Percentiles rank a stretch among this genome's conserved stretches.
These are phyloP conservation scores for Dianthus caryophyllus DNA, from an alignment of 148 eudicot species.

Conservation along the genomic window DNA sequence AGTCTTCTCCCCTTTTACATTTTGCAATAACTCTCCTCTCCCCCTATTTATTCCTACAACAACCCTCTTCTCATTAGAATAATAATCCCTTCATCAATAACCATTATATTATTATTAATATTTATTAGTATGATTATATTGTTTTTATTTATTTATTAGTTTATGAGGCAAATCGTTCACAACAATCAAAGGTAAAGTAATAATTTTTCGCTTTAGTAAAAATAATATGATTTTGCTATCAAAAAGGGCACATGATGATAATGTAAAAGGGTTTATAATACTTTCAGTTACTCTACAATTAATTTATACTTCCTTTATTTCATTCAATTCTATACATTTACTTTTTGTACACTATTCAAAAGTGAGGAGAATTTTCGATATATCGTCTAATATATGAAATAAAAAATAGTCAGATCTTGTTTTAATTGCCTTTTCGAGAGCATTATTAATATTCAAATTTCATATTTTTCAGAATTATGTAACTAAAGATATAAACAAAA, in stretches of 20 bases:
- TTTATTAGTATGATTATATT: not conserved
- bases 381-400: too few relatives aligned
- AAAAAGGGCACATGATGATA: too few relatives aligned
- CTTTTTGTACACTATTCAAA: too few relatives aligned
- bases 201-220: not conserved
- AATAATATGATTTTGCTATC: too few relatives aligned
- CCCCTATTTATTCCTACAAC: conserved; percentile 68
- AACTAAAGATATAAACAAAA: too few relatives aligned
- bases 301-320: not conserved
- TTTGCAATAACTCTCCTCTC: conserved; percentile 48
- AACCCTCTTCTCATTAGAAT: conserved; percentile 37
- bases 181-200: conserved; percentile 19
- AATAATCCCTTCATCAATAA: conserved; percentile 8
- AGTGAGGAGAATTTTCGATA: too few relatives aligned
- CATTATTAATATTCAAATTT: too few relatives aligned
- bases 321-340: not conserved
- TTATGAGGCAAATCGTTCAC: conserved; percentile 30
- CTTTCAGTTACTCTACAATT: too few relatives aligned
- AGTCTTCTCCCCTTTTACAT: conserved; percentile 19
- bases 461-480: too few relatives aligned
- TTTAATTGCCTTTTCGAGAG: too few relatives aligned
- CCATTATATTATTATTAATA: conserved; percentile 17
- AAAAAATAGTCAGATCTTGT: too few relatives aligned
- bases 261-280: too few relatives aligned
- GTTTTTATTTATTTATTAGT: conserved; percentile 16